phyloP scores from a whole-genome alignment of 2,329 filamentous ascomycete species.

The Lecanicillium sp. region DNA sequence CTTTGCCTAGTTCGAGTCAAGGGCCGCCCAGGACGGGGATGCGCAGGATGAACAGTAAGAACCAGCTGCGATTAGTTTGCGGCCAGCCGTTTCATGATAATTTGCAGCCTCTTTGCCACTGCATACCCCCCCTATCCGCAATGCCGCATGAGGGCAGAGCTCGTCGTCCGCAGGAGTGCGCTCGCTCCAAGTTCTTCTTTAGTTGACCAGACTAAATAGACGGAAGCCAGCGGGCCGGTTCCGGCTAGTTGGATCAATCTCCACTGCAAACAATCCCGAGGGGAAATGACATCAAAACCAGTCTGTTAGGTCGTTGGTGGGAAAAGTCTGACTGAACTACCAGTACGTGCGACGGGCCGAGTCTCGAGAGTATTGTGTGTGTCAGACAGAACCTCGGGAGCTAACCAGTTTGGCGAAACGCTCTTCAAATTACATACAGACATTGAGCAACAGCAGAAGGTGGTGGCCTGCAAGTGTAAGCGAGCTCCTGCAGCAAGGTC shows the following conservation, averaged over 20 bases:
- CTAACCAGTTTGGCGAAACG: background rate
- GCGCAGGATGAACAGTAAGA: background rate
- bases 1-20: background rate
- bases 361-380: too few species aligned
- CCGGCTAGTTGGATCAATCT: conserved; percentile 9
- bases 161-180: conserved; percentile 1
- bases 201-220: background rate
- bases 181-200: background rate
- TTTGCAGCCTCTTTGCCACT: background rate
- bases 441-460: background rate
- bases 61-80: background rate
- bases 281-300: conserved; percentile 11
- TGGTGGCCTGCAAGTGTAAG: background rate
- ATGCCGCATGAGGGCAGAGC: conserved; percentile 1
- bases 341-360: too few species aligned
- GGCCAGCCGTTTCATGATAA: background rate
- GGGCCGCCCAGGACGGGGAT: too few species aligned
- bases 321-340: too few species aligned
- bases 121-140: background rate
- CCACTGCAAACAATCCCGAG: conserved; percentile 10
- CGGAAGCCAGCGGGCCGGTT: conserved; percentile 12
- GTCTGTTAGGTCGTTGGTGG: background rate
- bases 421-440: background rate
- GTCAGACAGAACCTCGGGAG: too few species aligned
- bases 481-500: background rate